Evolutionary conservation across 768 basidiomycete genomes (phyloP), one percentile per base, ranked within the genome.

Genomic region (Rhizopogon vinicolor): DNA sequence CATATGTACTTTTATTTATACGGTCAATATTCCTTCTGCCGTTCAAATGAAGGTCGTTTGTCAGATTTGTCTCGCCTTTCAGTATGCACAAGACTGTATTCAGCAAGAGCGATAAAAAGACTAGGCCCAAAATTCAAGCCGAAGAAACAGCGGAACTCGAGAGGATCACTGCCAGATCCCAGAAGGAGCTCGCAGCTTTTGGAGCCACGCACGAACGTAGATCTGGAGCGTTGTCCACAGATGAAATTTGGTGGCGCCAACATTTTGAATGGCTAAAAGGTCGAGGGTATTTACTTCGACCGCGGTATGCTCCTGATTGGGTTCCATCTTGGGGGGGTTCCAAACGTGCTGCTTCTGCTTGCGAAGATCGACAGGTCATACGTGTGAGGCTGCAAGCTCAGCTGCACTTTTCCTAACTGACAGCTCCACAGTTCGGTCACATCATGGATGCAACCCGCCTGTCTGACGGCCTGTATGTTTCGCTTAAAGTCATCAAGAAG

Each of bases 261-360:
- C 63, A 63, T 44, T 65, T 69, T 42, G n/a, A 29, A 2, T 74
- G 72, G 71, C 55, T 74, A 2, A 49, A 61, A 22, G 54, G 55
- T 1, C 52, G 46, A 18, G 71, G 73, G 8, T 75, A 74, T 45
- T 33, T 60, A 19, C 64, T 75, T 4, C 66, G 73, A 1, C 54
- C 67, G 5, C 62, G 74, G 1, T 73, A 67, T 42, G 29, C 44
- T 3, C 72, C 72, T 0, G 65, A 62, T 29, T 74, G 73, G 73
- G 54, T 61, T 7, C 68, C 71, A 1, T 75, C 72, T 1, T 75
- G 74, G 74, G 41, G 35, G 8, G 25, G 31, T 43, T 56, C 18
- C 8, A 41, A 50, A 1, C 54, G 35, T 9, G 4, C 22, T 13
- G 25, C 28, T 5, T 33, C 40, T 12, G 5, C 3, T 29, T 58